phyloP scores from a whole-genome alignment of 148 eudicot genomes.

The Chenopodium quinoa region DNA sequence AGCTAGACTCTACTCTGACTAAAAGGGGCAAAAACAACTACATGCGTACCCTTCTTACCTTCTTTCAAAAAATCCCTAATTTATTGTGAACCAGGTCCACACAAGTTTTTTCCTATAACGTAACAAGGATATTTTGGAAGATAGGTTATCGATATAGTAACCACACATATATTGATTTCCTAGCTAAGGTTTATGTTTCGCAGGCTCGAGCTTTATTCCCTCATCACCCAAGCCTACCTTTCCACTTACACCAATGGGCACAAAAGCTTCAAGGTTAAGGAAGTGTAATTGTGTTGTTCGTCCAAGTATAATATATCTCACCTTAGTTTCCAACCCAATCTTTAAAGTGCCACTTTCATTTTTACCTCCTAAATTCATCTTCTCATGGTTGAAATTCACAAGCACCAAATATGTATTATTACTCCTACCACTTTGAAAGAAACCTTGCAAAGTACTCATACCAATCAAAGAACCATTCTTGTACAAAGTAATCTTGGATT shows the following conservation, averaged over 20 bases:
- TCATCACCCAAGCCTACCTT: constrained; percentile 6
- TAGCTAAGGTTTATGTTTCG: constrained; percentile 15
- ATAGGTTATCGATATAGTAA: too few species aligned
- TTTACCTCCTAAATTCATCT: background rate
- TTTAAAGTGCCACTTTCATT: constrained; percentile 5
- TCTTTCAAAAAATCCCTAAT: background rate
- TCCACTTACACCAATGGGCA: constrained; percentile 6
- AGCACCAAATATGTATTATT: constrained; percentile 9
- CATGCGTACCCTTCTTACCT: background rate
- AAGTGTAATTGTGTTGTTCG: constrained; percentile 19
- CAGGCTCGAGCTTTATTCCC: constrained; percentile 12
- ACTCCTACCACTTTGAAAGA: constrained; percentile 14
- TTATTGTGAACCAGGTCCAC: too few species aligned
- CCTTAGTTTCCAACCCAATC: constrained; percentile 21
- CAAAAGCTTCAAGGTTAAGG: constrained; percentile 24
- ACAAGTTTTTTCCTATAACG: too few species aligned
- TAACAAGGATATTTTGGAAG: too few species aligned
- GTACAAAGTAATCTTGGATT: constrained; percentile 14
- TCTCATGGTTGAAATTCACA: constrained; percentile 19
- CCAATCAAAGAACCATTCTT: constrained; percentile 20
- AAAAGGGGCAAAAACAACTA: background rate
- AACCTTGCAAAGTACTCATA: background rate
- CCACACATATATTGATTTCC: too few species aligned
- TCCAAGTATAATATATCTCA: constrained; percentile 21
- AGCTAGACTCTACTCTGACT: background rate